A percentile compares a stretch with the other conserved stretches of the same genome.
Conservation (phyloP, 2,329 filamentous ascomycete genomes). For the Pseudophaeomoniella oleicola region DNA sequence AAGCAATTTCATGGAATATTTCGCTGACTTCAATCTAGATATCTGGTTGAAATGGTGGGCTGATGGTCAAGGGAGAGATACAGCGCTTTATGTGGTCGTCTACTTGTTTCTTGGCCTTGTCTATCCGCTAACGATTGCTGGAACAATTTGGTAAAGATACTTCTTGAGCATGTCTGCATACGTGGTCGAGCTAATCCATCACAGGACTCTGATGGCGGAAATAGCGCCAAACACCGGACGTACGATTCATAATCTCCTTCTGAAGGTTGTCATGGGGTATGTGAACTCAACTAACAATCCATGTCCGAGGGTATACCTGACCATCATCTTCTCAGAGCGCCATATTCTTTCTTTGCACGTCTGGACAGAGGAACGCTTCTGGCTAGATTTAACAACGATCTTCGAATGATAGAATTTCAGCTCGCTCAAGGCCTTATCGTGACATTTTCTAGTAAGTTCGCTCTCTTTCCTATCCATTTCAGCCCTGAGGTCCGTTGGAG, state of each 20-base stretch:
- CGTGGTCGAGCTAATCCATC: not conserved
- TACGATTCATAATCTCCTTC: not conserved
- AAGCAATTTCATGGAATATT: not conserved
- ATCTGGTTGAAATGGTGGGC: not conserved
- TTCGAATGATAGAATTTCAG: conserved; percentile 9
- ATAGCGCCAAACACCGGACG: not conserved
- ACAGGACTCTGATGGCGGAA: not conserved
- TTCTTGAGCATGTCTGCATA: not conserved
- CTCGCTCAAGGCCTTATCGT: conserved; percentile 3
- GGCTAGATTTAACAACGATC: conserved; percentile 10
- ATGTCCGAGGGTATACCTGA: no score
- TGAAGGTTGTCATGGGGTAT: not conserved
- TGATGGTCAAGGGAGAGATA: not conserved
- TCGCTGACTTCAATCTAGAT: not conserved
- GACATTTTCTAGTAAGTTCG: no score
- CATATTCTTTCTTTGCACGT: conserved; percentile 4
- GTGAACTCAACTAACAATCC: no score
- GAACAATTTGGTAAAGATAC: not conserved
- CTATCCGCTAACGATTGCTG: not conserved
- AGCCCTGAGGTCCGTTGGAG: no score
- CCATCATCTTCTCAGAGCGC: no score
- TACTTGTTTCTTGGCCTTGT: not conserved
- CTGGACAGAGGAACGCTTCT: conserved; percentile 5
- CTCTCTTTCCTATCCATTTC: no score
- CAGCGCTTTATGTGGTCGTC: not conserved